A percentile compares a stretch with the other conserved stretches of the same genome.
Conservation (phyloP, 2,329 filamentous ascomycete species). For the Trichoderma breve region DNA sequence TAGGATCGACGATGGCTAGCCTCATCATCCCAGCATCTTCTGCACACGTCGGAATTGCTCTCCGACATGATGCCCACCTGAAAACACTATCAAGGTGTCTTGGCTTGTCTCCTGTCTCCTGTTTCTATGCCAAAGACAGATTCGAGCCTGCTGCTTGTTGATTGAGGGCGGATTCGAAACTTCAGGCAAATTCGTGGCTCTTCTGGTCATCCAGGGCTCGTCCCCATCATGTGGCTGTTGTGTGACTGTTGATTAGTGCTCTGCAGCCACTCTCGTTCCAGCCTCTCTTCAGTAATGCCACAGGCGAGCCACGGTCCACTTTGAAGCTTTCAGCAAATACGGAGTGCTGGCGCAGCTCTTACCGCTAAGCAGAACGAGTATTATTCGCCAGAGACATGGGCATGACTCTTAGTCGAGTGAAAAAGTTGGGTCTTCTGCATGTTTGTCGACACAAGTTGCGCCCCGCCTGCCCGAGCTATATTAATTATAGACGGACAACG, state of each 20-base stretch:
- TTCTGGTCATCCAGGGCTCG: not conserved
- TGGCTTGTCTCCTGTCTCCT: not conserved
- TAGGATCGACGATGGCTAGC: slow-evolving; percentile 4
- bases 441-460: not conserved
- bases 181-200: not conserved
- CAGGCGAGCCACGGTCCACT: not conserved
- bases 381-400: not conserved
- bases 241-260: not conserved
- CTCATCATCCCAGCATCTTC: not conserved
- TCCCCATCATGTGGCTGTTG: not conserved
- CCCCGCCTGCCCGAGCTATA: slow-evolving; percentile 10
- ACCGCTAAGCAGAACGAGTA: not conserved
- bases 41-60: not conserved
- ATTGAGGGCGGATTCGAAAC: not conserved
- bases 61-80: not conserved
- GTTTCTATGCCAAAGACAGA: not conserved
- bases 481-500: not conserved
- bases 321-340: not conserved
- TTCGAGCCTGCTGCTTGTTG: not conserved
- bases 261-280: not conserved
- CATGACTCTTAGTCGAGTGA: slow-evolving; percentile 4
- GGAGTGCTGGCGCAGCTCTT: not conserved
- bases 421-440: slow-evolving; percentile 4
- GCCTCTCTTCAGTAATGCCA: not conserved
- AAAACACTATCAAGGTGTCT: not conserved